Conservation (phyloP, 75 land plant species). For the Adiantum capillusveneris region DNA sequence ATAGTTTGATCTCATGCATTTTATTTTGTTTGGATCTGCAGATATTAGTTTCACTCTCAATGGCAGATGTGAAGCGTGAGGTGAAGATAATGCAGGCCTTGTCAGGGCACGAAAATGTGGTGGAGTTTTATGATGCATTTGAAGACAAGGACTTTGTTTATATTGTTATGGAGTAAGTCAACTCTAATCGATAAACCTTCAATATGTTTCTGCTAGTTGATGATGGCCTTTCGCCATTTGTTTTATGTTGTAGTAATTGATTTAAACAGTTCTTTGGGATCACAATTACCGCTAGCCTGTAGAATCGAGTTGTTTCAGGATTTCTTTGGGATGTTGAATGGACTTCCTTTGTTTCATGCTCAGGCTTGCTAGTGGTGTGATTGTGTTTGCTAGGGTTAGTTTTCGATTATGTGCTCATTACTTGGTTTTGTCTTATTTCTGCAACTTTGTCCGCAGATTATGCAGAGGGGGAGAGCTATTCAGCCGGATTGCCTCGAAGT, state of each 20-base stretch:
- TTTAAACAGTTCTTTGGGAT: no score
- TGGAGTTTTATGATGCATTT: slow-evolving; percentile 67
- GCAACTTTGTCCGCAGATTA: slow-evolving; percentile 37
- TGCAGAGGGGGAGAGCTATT: slow-evolving; percentile 97
- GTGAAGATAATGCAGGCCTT: slow-evolving; percentile 67
- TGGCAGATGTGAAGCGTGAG: slow-evolving; percentile 83
- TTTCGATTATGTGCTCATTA: no score
- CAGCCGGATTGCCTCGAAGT: slow-evolving; percentile 87
- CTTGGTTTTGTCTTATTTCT: background rate
- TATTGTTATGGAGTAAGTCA: slow-evolving; percentile 89
- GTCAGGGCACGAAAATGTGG: slow-evolving; percentile 78
- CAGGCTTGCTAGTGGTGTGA: no score
- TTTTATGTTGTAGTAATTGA: no score
- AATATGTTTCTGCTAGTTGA: background rate
- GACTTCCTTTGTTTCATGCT: no score
- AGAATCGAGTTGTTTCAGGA: no score
- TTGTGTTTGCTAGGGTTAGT: no score
- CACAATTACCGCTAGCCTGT: no score
- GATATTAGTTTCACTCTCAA: slow-evolving; percentile 72
- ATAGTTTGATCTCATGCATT: no score
- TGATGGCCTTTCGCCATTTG: background rate
- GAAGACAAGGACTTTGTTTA: slow-evolving; percentile 76
- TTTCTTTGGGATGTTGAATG: no score
- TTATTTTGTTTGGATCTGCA: slow-evolving; percentile 11
- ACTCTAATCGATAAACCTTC: no score